Base-by-base conservation (phyloP, 1,284 basidiomycete species). In the Sanguinoderma infundibulare region DNA sequence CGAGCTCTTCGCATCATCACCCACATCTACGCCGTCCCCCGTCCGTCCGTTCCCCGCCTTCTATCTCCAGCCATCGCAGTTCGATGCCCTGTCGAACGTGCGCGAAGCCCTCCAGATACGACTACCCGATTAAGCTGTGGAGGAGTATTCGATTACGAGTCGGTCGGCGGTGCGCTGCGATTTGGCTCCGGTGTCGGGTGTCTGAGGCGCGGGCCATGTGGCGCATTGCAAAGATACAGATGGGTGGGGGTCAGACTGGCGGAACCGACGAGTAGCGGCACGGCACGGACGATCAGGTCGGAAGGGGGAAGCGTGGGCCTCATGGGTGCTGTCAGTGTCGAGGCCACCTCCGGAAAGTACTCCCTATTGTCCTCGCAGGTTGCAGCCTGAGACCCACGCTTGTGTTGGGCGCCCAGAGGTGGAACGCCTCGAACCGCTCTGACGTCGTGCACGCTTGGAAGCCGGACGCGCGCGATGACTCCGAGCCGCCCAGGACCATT, bases 281-380 rank as follows among this genome's bases (percentile, higher is more conserved):
- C 28, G 46, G 46, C 46, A 49, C 46, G 46, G 46, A 49, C 46
- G 46, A 49, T 49, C 30, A 15, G 46, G 46, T 32, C 46, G 46
- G 46, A 15, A 32, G 3, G 24, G 24, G 42, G 28, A 47, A 22
- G 26, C 26, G 28, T 32, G 17, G 15, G 46, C 9, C 46, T 15
- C 8, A n/a, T 17, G 28, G 28, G 6, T 6, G 28, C 28, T 32
- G 46, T 49, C 28, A 22, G 28, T 26, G 42, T 24, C 42, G 28
- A 14, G 28, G 24, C 17, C 14, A 22, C 14, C 24, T 28, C 42
- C n/a, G n/a, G n/a, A n/a, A n/a, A 28, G 20, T 32, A 28, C 24
- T 49, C 46, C 17, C 17, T 26, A 24, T 30, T 15, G 12, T 14
- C 44, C 34, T 35, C 34, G 34, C 14, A 35, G 34, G 14, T 14